Evolutionary conservation across 2,329 filamentous ascomycete species (phyloP).

Genomic region (Sporothrix luriei): DNA sequence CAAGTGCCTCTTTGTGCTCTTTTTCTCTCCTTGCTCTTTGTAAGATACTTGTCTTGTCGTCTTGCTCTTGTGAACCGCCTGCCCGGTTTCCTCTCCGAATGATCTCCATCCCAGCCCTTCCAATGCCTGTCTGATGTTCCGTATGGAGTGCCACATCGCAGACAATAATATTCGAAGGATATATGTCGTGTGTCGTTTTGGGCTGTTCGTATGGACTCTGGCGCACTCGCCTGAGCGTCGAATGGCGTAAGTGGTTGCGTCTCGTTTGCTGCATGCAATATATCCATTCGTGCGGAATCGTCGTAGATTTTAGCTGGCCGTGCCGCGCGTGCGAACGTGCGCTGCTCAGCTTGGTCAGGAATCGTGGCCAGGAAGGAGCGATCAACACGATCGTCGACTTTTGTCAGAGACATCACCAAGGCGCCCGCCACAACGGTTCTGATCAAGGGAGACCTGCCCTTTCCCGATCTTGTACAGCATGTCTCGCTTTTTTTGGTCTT

Average conservation of each 20-base stretch:
- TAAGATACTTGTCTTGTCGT: too few species aligned
- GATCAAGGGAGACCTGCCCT: conserved; percentile 5
- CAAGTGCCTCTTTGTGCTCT: background rate
- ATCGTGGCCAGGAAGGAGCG: background rate
- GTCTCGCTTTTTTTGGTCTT: background rate
- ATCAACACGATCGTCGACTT: conserved; percentile 1
- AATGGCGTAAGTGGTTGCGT: background rate
- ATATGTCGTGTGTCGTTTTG: background rate
- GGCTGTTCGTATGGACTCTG: background rate
- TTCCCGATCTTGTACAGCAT: conserved; percentile 6
- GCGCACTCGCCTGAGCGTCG: background rate
- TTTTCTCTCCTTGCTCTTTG: background rate
- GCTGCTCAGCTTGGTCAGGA: conserved; percentile 9
- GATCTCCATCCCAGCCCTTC: conserved; percentile 9
- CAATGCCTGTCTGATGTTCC: conserved; percentile 23
- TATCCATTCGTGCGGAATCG: background rate
- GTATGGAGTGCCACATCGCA: conserved; percentile 17
- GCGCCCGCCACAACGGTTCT: background rate
- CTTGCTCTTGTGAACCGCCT: conserved; percentile 15
- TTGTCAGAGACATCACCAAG: background rate
- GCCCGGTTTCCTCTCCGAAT: conserved; percentile 21
- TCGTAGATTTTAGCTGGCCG: background rate
- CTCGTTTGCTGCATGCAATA: conserved; percentile 15
- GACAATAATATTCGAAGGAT: conserved; percentile 4
- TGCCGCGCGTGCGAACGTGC: background rate